Base-by-base conservation (phyloP, 2,329 filamentous ascomycete genomes). In the Pezicula radicicola region DNA sequence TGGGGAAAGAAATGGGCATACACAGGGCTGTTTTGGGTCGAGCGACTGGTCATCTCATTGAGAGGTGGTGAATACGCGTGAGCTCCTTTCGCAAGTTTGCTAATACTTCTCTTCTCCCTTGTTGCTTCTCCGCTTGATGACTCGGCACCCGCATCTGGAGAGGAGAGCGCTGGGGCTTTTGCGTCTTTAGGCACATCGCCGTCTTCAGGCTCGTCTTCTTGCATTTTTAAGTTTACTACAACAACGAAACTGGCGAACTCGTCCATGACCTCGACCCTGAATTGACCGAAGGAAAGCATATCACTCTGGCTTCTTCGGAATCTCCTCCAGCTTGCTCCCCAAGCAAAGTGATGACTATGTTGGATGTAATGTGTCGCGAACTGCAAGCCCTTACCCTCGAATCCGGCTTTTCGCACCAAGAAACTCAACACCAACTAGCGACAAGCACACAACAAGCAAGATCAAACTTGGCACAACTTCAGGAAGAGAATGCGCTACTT, bases 331-430 rank as follows among this genome's bases (percentile, higher is more conserved):
- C 27, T n/a, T 99, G 94, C 72, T 81, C 85, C 33, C 93, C 94
- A 0, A 82, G 82, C 35, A 84, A 88, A 56, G 89, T 92, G 0
- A 79, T 83, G 3, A 77, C 85, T 60, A 97, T 97, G 90, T 82
- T 99, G 18, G 90, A 97, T 64, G 90, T 96, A 62, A 96, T 97
- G 84, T 97, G 92, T 70, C 88, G 91, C 49, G 91, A 97, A 70
- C 81, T 97, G 43, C 84, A 88, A 53, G 78, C 87, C 1, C 78
- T 97, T 28, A 89, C 89, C 3, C 76, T 90, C 25, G 87, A 92
- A 50, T 81, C 77, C 0, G 91, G 92, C 27, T 91, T 87, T 67
- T 77, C 82, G 0, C 76, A 80, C 50, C 77, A 83, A 53, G 75
- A 81, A 46, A 70, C 75, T 3, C 71, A 75, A 52, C 72, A 75